Conservation (phyloP, 2,329 filamentous ascomycete genomes). For the Colletotrichum euphorbiae region DNA sequence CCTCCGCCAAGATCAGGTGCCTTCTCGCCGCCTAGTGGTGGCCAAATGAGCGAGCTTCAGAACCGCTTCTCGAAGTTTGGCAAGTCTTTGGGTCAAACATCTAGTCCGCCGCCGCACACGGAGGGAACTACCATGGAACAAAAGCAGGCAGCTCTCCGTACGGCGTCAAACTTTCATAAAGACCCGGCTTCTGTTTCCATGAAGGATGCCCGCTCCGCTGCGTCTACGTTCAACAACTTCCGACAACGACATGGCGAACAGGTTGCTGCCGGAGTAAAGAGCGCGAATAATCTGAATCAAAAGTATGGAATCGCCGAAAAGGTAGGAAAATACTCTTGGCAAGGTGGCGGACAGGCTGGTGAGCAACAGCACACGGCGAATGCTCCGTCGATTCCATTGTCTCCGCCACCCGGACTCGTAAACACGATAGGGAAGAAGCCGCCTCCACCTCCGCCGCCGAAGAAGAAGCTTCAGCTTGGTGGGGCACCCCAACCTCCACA, state of each 20-base stretch:
- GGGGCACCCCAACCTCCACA: conserved; percentile 33
- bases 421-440: conserved; percentile 58
- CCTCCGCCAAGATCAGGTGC: conserved; percentile 44
- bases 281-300: conserved; percentile 68
- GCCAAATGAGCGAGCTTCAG: conserved; percentile 74
- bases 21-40: conserved; percentile 38
- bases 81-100: conserved; percentile 47
- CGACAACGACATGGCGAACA: conserved; percentile 77
- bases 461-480: conserved; percentile 61
- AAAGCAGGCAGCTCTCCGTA: conserved; percentile 72
- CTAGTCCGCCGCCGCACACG: conserved; percentile 46
- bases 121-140: conserved; percentile 73
- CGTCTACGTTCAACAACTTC: conserved; percentile 74
- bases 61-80: conserved; percentile 71
- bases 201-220: conserved; percentile 68
- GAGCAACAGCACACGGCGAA: conserved; percentile 23
- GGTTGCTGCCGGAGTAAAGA: conserved; percentile 68
- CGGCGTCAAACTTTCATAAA: conserved; percentile 68
- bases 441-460: conserved; percentile 62
- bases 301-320: conserved; percentile 67
- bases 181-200: conserved; percentile 72
- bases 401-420: conserved; percentile 39
- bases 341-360: conserved; percentile 37
- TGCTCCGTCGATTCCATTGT: conserved; percentile 11
- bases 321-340: conserved; percentile 45